Conservation (phyloP, 345 rosid species). For the Melastoma malabathricum region DNA sequence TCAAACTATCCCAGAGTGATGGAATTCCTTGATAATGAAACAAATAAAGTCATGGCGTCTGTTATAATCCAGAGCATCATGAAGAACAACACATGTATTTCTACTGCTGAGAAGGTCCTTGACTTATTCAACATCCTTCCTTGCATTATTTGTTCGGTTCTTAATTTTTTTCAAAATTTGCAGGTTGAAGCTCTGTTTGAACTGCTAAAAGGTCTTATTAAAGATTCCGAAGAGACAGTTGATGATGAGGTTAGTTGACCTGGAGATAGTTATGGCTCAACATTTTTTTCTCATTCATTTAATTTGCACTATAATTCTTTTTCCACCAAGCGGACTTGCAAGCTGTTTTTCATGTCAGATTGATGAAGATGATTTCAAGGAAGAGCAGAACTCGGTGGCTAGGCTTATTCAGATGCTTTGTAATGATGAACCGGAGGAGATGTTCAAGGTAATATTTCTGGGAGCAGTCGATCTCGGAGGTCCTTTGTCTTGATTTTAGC, state of each 20-base stretch:
- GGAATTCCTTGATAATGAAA: conserved; percentile 83
- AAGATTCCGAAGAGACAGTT: conserved; percentile 61
- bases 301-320: conserved; percentile 3
- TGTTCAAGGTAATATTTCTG: conserved; percentile 67
- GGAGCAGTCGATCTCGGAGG: background rate
- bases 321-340: conserved; percentile 3
- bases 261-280: too few species aligned
- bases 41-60: conserved; percentile 89
- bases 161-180: conserved; percentile 6
- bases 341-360: conserved; percentile 24
- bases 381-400: conserved; percentile 95
- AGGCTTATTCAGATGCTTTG: conserved; percentile 86
- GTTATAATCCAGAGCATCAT: conserved; percentile 86
- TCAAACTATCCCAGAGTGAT: conserved; percentile 73
- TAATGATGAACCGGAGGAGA: conserved; percentile 83
- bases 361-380: conserved; percentile 93
- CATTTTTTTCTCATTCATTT: background rate
- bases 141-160: conserved; percentile 7
- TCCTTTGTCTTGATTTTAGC: background rate
- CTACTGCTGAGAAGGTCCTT: conserved; percentile 64
- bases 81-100: conserved; percentile 74
- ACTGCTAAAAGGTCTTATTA: conserved; percentile 82
- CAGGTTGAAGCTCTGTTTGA: conserved; percentile 93
- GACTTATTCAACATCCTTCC: conserved; percentile 5
- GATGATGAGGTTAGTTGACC: conserved; percentile 45